Evolutionary conservation across 2,329 filamentous ascomycete genomes (phyloP).

Genomic region (Nothophoma quercina): DNA sequence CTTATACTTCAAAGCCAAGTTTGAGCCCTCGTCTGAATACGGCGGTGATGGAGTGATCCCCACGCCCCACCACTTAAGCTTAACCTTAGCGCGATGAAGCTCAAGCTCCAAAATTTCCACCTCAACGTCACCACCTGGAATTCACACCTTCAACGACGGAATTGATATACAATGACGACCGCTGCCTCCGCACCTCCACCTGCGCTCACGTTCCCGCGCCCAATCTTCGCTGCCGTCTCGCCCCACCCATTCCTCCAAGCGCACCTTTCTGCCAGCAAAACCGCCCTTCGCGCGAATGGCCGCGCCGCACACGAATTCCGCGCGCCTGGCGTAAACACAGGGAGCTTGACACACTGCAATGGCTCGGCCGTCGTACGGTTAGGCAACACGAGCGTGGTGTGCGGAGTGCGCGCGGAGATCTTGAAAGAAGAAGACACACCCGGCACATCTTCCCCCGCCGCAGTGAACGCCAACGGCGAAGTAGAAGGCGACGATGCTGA

Average conservation of each 20-base stretch:
- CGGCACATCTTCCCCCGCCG: slow-evolving; percentile 57
- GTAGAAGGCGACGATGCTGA: slow-evolving; percentile 28
- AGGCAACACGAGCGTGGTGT: slow-evolving; percentile 94
- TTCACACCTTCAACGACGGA: background rate
- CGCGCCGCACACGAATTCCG: slow-evolving; percentile 75
- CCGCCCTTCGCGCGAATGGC: slow-evolving; percentile 80
- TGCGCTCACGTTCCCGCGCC: slow-evolving; percentile 62
- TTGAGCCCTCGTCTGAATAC: background rate
- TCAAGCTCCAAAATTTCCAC: slow-evolving; percentile 39
- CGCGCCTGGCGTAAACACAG: slow-evolving; percentile 77
- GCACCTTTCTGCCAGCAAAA: slow-evolving; percentile 73
- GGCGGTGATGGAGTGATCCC: slow-evolving; percentile 1
- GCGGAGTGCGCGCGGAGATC: slow-evolving; percentile 87
- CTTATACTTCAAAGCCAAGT: background rate
- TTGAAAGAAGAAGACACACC: slow-evolving; percentile 78
- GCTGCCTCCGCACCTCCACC: slow-evolving; percentile 26
- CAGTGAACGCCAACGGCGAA: background rate
- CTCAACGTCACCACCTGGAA: slow-evolving; percentile 13
- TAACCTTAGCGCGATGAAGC: slow-evolving; percentile 26
- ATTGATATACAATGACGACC: slow-evolving; percentile 31
- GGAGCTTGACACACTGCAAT: slow-evolving; percentile 86
- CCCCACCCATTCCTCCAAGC: slow-evolving; percentile 89
- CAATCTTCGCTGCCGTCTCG: slow-evolving; percentile 87
- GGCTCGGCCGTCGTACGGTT: slow-evolving; percentile 88
- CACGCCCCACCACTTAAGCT: slow-evolving; percentile 28